Evolutionary conservation across 805 yeast species (phyloP).

Genomic region (Dipodascopsis tothii): DNA sequence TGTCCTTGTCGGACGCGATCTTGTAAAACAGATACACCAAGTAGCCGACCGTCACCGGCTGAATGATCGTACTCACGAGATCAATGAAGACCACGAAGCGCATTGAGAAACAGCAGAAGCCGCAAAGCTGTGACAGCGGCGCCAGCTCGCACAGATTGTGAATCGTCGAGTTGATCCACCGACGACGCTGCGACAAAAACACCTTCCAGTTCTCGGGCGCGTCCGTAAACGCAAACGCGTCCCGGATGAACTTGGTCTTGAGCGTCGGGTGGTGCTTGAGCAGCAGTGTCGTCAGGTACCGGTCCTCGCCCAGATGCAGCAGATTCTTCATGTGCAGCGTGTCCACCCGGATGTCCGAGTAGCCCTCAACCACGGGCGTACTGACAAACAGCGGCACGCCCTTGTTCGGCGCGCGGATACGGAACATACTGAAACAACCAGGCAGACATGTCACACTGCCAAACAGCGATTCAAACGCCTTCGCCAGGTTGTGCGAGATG

Average conservation of each 20-base stretch:
- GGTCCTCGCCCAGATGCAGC: constrained; percentile 56
- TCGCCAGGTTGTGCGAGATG: constrained; percentile 56
- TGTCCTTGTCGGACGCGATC: constrained; percentile 38
- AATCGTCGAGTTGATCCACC: constrained; percentile 62
- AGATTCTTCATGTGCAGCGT: constrained; percentile 55
- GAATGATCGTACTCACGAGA: constrained; percentile 51
- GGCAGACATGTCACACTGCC: constrained; percentile 62
- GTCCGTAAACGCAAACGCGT: constrained; percentile 52
- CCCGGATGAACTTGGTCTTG: constrained; percentile 48
- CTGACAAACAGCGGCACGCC: constrained; percentile 57
- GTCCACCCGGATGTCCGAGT: constrained; percentile 48
- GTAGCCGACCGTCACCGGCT: constrained; percentile 51
- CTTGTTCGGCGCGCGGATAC: constrained; percentile 47
- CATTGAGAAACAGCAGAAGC: constrained; percentile 60
- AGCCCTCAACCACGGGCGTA: constrained; percentile 50
- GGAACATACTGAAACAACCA: constrained; percentile 55
- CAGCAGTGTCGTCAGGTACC: constrained; percentile 50
- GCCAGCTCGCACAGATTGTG: constrained; percentile 55
- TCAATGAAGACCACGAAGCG: constrained; percentile 52
- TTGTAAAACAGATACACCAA: constrained; percentile 46
- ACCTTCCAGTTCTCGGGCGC: constrained; percentile 54
- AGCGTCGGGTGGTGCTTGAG: constrained; percentile 50
- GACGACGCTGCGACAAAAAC: constrained; percentile 55
- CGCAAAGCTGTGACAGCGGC: constrained; percentile 53
- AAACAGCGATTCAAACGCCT: constrained; percentile 55